phyloP scores from a whole-genome alignment of 257 asterid genomes.

The Solanum pimpinellifolium region DNA sequence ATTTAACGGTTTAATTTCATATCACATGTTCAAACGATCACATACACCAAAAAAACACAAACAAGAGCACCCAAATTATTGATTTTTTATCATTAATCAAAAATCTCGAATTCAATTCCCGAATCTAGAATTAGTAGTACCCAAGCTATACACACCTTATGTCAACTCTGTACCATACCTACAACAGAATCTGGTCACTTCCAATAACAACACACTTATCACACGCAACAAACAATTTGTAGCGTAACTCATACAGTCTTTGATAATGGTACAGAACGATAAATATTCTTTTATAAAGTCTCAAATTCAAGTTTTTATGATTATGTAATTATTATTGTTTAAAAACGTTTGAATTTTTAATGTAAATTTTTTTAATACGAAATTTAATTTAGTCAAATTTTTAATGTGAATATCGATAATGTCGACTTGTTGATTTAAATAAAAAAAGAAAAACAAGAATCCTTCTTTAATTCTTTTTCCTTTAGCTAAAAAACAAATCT shows the following conservation, averaged over 20 bases:
- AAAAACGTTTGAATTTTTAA: fast-evolving
- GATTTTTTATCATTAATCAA: too few relatives aligned
- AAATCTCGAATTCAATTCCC: fast-evolving
- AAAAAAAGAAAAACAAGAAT: background rate
- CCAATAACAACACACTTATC: background rate
- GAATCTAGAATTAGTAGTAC: background rate
- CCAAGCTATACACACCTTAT: background rate
- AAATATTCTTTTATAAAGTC: too few relatives aligned
- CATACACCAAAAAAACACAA: background rate
- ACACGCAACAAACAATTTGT: background rate
- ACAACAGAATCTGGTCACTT: background rate
- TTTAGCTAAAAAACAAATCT: background rate
- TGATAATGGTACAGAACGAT: fast-evolving
- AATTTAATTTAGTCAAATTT: fast-evolving
- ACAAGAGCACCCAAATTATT: background rate
- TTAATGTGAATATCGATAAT: background rate
- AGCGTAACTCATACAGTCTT: background rate
- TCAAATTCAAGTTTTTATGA: fast-evolving
- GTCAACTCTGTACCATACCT: background rate
- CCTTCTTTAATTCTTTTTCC: background rate
- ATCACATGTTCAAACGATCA: too few relatives aligned
- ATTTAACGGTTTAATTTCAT: too few relatives aligned
- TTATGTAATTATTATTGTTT: too few relatives aligned
- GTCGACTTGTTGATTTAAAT: background rate
- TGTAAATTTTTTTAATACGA: fast-evolving